Evolutionary conservation across 2,329 filamentous ascomycete genomes (phyloP).

Genomic region (Sporothrix mexicana): DNA sequence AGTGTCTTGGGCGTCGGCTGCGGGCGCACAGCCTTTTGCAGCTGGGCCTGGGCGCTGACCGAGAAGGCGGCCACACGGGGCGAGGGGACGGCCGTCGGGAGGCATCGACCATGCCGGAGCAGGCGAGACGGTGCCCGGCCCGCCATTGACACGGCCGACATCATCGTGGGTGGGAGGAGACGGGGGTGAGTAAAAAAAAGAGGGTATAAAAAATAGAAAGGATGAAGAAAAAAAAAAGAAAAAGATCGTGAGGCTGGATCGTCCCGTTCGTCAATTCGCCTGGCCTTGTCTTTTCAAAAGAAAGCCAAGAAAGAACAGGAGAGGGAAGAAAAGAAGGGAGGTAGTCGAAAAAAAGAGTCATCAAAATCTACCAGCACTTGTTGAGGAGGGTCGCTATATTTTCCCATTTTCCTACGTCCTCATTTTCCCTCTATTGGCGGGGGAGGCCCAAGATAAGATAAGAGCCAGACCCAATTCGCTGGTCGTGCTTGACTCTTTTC

Average conservation of each 20-base stretch:
- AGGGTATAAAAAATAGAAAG: constrained; percentile 9
- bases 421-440: constrained; percentile 32
- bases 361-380: constrained; percentile 18
- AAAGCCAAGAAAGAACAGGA: constrained; percentile 4
- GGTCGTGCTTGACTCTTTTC: constrained; percentile 8
- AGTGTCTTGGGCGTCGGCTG: constrained; percentile 38
- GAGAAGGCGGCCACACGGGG: constrained; percentile 48
- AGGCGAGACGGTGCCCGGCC: constrained; percentile 61
- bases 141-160: constrained; percentile 52
- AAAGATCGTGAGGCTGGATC: not conserved
- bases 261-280: constrained; percentile 17
- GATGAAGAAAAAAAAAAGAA: not conserved
- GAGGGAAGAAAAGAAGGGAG: constrained; percentile 8
- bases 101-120: constrained; percentile 60
- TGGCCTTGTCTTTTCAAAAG: constrained; percentile 23
- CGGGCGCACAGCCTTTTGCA: constrained; percentile 44
- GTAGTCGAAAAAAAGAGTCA: constrained; percentile 35
- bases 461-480: constrained; percentile 23
- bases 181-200: constrained; percentile 11
- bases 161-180: constrained; percentile 35
- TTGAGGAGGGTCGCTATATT: constrained; percentile 31
- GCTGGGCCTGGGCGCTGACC: constrained; percentile 35
- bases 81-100: constrained; percentile 54
- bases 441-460: constrained; percentile 37
- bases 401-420: constrained; percentile 31